phyloP scores from a whole-genome alignment of 176 grass and related monocot species.

The Cenchrus fungigraminus region DNA sequence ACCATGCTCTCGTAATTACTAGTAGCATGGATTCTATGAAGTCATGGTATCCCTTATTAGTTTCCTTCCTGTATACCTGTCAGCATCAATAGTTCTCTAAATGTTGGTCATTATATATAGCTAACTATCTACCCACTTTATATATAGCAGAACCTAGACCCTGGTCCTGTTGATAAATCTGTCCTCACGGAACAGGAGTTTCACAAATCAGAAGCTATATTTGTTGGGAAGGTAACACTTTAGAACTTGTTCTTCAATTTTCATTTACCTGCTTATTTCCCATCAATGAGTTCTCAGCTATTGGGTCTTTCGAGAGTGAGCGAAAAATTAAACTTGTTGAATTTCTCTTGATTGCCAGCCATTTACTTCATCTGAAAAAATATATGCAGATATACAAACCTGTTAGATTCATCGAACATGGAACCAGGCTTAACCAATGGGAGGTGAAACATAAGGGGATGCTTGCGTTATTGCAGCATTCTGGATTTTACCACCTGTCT shows the following conservation, averaged over 20 bases:
- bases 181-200: constrained; percentile 50
- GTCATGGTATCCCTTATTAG: not conserved
- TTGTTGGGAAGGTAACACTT: constrained; percentile 44
- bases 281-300: not conserved
- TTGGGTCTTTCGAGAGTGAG: not conserved
- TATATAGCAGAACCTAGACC: constrained; percentile 39
- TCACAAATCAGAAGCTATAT: constrained; percentile 56
- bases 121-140: constrained; percentile 21
- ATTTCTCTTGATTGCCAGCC: not conserved
- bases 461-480: constrained; percentile 32
- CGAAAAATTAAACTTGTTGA: not conserved
- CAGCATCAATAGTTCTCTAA: constrained; percentile 19
- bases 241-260: constrained; percentile 5
- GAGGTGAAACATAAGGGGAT: constrained; percentile 50
- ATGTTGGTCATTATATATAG: not conserved
- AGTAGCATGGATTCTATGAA: not conserved
- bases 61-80: not conserved
- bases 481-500: constrained; percentile 56
- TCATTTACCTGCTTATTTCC: not conserved
- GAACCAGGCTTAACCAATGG: constrained; percentile 55
- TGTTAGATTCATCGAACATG: constrained; percentile 61
- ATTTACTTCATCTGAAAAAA: constrained; percentile 5
- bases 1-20: not conserved
- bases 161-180: constrained; percentile 60
- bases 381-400: constrained; percentile 49